Conservation (phyloP, 768 basidiomycete genomes). For the Lactarius deliciosus region DNA sequence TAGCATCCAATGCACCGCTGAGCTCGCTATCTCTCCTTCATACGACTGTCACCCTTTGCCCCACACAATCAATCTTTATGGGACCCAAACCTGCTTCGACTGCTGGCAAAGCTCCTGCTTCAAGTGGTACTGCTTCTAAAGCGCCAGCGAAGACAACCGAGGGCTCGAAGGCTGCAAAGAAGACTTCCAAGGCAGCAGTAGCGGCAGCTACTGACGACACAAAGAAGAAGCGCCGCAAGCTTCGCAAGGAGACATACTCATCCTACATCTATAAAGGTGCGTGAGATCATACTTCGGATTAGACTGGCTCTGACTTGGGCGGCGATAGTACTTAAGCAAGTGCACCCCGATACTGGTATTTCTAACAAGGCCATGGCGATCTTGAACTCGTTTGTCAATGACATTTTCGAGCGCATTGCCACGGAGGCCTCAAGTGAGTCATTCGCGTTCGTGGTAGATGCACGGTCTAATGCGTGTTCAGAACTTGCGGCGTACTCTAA, state of each 20-base stretch:
- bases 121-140: constrained; percentile 60
- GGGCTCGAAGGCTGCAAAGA: constrained; percentile 55
- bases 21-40: constrained; percentile 13
- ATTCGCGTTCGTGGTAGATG: background rate
- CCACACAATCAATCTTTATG: constrained; percentile 41
- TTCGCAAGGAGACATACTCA: constrained; percentile 88
- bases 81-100: constrained; percentile 78
- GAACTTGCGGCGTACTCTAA: constrained; percentile 98
- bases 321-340: constrained; percentile 83
- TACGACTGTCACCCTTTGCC: constrained; percentile 23
- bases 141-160: constrained; percentile 53
- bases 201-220: constrained; percentile 59
- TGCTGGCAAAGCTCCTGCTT: constrained; percentile 79
- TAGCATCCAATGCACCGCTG: constrained; percentile 15
- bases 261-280: constrained; percentile 93
- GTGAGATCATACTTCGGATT: constrained; percentile 28
- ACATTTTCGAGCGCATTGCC: constrained; percentile 91
- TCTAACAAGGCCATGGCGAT: constrained; percentile 97
- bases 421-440: constrained; percentile 80
- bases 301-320: constrained; percentile 15
- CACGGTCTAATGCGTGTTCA: constrained; percentile 34
- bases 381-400: constrained; percentile 89
- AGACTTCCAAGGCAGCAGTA: constrained; percentile 50
- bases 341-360: constrained; percentile 98
- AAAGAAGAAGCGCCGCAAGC: constrained; percentile 88